Evolutionary conservation across 2,329 filamentous ascomycete genomes (phyloP), one percentile per base, ranked within the genome.

Genomic region (Colletotrichum karsti): DNA sequence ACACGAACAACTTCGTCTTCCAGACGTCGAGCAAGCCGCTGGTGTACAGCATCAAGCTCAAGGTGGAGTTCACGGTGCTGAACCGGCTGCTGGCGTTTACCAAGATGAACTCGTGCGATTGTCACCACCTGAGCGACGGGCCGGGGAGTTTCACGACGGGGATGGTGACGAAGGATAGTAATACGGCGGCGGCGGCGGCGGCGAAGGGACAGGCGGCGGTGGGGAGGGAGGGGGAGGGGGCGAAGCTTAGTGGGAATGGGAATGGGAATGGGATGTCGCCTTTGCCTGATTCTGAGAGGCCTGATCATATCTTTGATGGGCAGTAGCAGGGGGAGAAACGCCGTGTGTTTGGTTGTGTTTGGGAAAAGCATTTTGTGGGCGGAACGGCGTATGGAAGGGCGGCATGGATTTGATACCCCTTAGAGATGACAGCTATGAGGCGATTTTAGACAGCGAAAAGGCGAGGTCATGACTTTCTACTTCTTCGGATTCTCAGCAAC

Each of bases 41-140:
- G 22, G 67, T 63, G 9, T 71, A 71, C 69, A 69, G 69, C 51
- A 63, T 71, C 62, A 71, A 69, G 59, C 62, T 71, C 3, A 69
- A 87, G 70, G 76, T 86, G 10, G 85, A 87, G 73, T 83, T 86
- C 55, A 80, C 81, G 5, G 83, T 88, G 10, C 77, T 88, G 9
- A 82, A 84, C 24, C 62, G 46, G 35, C 33, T 67, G 37, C 10
- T 67, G 15, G 44, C 64, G 0, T 67, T 64, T 22, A 67, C 64
- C 1, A 67, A 58, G 60, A 67, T 67, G 60, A 67, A 54, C 42
- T 37, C 44, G 10, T 64, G 64, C 28, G 53, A 64, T n/a, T 64
- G 64, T 8, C 60, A 67, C 51, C 59, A 64, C 15, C 20, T 64
- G 13, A 22, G 41, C 8, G 53, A 67, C 6, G 37, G 20, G 4